Evolutionary conservation across 768 basidiomycete species (phyloP).

Genomic region (Psilocybe azurescens): DNA sequence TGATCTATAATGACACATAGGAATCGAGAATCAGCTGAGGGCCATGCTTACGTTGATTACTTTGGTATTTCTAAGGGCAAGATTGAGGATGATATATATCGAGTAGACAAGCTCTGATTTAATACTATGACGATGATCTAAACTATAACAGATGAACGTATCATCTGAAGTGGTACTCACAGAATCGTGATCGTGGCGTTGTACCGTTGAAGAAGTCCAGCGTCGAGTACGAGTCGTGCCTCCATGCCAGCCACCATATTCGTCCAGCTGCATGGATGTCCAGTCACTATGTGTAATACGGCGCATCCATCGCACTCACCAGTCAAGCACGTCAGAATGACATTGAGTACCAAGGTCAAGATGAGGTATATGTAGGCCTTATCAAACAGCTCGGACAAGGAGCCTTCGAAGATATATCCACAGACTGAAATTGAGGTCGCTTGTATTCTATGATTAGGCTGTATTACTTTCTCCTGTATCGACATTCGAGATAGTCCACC

Average conservation of each 20-base stretch:
- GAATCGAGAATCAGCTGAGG: not conserved
- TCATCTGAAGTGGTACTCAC: conserved; percentile 25
- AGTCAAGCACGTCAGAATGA: conserved; percentile 37
- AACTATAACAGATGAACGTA: no score
- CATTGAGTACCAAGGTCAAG: conserved; percentile 38
- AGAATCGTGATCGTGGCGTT: conserved; percentile 40
- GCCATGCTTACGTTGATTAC: conserved; percentile 23
- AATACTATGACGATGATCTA: conserved; percentile 26
- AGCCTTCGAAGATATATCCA: conserved; percentile 27
- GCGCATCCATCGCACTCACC: conserved; percentile 24
- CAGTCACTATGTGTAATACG: not conserved
- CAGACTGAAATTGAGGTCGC: conserved; percentile 48
- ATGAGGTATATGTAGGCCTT: conserved; percentile 38
- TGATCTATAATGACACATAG: not conserved
- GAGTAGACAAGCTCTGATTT: conserved; percentile 46
- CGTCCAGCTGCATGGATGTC: conserved; percentile 34
- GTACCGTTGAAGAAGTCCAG: conserved; percentile 34
- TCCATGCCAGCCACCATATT: conserved; percentile 37
- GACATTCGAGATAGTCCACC: not conserved
- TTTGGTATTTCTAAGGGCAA: conserved; percentile 31
- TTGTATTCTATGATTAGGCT: conserved; percentile 59
- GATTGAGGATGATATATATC: conserved; percentile 34
- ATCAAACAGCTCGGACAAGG: conserved; percentile 18
- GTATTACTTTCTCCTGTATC: no score
- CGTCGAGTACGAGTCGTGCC: conserved; percentile 30